Base-by-base conservation (phyloP, 345 rosid genomes). In the Acer saccharum region DNA sequence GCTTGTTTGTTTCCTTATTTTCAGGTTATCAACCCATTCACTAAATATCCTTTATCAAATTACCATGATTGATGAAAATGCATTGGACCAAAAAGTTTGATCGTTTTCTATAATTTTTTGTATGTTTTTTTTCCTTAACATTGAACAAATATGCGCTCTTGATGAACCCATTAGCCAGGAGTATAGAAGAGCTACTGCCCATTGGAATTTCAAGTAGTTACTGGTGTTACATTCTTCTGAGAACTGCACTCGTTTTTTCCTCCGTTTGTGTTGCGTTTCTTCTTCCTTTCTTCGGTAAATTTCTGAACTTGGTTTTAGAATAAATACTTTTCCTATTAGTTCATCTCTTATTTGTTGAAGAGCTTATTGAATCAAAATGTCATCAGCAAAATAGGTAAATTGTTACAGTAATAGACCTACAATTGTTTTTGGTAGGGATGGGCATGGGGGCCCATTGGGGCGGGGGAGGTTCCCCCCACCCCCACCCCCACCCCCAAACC, bases 101-200 rank as follows among this genome's bases (percentile, higher is more conserved):
- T 68, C 21, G 10, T 54, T 71, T 62, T 61, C 27, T 21, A 7
- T 20, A 64, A 58, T 23, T 61, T 25, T 21, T 54, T 68, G 10
- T 8, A 12, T 41, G 29, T 65, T 79, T 39, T 29, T 39, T 20
- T 77, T 79, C 86, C 87, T 84, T 86, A 71, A 87, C 84, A 54
- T 52, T 80, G 78, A 72, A 64, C 78, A 90, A 74, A 71, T 91
- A 90, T 79, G 96, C 96, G 39, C 82, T 95, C 67, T 71, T 95
- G 81, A 88, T 95, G 92, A 92, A 87, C 76, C 99, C 99, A 18
- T 81, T 95, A 63, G 98, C 94, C 18, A 89, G 96, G 82, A 74
- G 99, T 79, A 89, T 95, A 82, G 99, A 95, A 84, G 99, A 95
- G 85, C 85, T 95, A 48, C 82, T 95, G 83, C 99, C 98, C 0